These are phyloP conservation scores for Limnanthes douglasii DNA, from an alignment of 345 rosid species.

Conservation along the genomic window DNA sequence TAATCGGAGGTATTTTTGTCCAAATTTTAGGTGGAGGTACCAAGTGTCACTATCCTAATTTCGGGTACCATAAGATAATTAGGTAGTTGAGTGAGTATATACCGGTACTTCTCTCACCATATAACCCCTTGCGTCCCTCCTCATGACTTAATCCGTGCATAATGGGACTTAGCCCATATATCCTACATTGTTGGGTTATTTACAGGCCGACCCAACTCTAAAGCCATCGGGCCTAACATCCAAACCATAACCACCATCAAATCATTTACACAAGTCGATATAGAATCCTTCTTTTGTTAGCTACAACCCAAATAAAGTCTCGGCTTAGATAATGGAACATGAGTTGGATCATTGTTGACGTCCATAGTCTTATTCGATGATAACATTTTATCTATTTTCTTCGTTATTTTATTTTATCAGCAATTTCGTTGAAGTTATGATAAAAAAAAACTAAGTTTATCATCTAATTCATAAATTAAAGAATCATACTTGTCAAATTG, in stretches of 20 bases:
- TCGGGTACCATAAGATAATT: no score
- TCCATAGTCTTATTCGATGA: slow-evolving; percentile 52
- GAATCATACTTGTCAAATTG: slow-evolving; percentile 73
- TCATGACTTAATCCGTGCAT: slow-evolving; percentile 34
- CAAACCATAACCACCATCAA: slow-evolving; percentile 11
- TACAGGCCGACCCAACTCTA: slow-evolving; percentile 32
- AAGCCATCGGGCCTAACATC: slow-evolving; percentile 25
- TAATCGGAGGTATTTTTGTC: no score
- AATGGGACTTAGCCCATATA: slow-evolving; percentile 36
- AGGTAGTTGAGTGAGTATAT: no score
- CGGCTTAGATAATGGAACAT: slow-evolving; percentile 55
- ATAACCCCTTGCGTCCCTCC: slow-evolving; percentile 48
- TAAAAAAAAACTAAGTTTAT: slow-evolving; percentile 59
- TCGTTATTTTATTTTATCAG: slow-evolving; percentile 50
- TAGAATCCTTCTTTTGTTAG: slow-evolving; percentile 15
- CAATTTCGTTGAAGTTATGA: slow-evolving; percentile 65
- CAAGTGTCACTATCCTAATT: no score
- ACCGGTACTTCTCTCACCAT: no score
- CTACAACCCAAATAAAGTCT: slow-evolving; percentile 67
- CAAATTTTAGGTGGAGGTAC: no score
- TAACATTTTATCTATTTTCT: slow-evolving; percentile 26
- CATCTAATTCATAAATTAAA: slow-evolving; percentile 53
- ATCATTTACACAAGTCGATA: slow-evolving; percentile 25
- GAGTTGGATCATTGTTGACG: slow-evolving; percentile 65
- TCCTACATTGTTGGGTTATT: slow-evolving; percentile 34